Evolutionary conservation across 768 basidiomycete species (phyloP).

Genomic region (Boletus sp.): DNA sequence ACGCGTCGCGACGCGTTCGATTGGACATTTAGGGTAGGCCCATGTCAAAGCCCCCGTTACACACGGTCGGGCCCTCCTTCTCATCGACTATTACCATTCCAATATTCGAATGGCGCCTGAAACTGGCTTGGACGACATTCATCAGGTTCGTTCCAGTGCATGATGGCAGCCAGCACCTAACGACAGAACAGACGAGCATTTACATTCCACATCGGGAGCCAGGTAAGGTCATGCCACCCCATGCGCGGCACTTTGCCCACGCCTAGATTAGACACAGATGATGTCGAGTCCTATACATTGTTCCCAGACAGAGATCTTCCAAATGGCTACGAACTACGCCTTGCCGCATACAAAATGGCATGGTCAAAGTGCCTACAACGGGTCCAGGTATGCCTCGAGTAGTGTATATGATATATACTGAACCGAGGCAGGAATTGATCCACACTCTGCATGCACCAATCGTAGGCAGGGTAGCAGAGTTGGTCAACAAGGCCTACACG

Average conservation of each 20-base stretch:
- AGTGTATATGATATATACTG: slow-evolving; percentile 1
- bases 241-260: not conserved
- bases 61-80: not conserved
- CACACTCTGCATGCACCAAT: slow-evolving; percentile 47
- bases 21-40: slow-evolving; percentile 47
- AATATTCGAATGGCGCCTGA: slow-evolving; percentile 12
- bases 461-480: slow-evolving; percentile 40
- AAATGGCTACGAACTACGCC: slow-evolving; percentile 38
- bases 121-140: slow-evolving; percentile 20
- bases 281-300: slow-evolving; percentile 22
- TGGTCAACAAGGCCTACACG: slow-evolving; percentile 44
- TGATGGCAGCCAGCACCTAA: slow-evolving; percentile 1
- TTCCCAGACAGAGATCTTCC: slow-evolving; percentile 30
- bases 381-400: slow-evolving; percentile 45
- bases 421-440: slow-evolving; percentile 40
- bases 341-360: slow-evolving; percentile 51
- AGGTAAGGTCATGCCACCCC: slow-evolving; percentile 15
- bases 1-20: slow-evolving; percentile 57
- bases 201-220: slow-evolving; percentile 27
- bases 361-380: slow-evolving; percentile 59
- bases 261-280: slow-evolving; percentile 10
- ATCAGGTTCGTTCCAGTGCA: slow-evolving; percentile 23
- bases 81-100: not conserved
- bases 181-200: slow-evolving; percentile 22
- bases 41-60: not conserved